Conservation (phyloP, 2,329 filamentous ascomycete species). For the Capronia epimyces region DNA sequence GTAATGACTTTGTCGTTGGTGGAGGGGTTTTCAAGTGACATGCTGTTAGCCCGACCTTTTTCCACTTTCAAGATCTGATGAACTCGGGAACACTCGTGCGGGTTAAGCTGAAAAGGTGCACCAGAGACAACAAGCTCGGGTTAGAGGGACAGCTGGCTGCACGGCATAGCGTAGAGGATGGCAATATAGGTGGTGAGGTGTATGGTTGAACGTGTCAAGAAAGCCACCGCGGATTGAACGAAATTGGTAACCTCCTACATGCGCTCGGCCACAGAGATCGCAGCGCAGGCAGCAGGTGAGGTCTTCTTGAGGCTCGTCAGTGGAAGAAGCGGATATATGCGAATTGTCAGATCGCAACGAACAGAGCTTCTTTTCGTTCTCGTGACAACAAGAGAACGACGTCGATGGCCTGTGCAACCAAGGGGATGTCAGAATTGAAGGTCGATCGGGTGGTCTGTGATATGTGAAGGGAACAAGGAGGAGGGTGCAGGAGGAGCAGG, state of each 20-base stretch:
- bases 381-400: slow-evolving; percentile 3
- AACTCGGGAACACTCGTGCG: background rate
- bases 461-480: background rate
- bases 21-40: slow-evolving; percentile 17
- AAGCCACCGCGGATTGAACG: background rate
- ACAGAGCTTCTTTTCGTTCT: background rate
- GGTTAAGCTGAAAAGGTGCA: background rate
- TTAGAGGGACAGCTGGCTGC: background rate
- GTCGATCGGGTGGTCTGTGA: background rate
- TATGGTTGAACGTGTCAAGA: background rate
- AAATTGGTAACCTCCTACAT: background rate
- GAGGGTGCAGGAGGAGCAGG: background rate
- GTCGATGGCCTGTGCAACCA: slow-evolving; percentile 14
- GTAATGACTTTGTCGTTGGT: slow-evolving; percentile 18
- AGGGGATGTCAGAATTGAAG: slow-evolving; percentile 1
- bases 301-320: background rate
- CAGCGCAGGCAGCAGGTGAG: background rate
- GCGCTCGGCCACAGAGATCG: background rate
- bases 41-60: slow-evolving; percentile 1
- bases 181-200: background rate
- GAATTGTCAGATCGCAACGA: too few relatives aligned
- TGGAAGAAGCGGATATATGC: background rate
- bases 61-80: background rate
- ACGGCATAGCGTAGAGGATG: background rate
- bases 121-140: background rate